A percentile compares a stretch with the other conserved stretches of the same genome.
phyloP scores from a whole-genome alignment of 768 basidiomycete species.

The Leccinum subtestaceum region DNA sequence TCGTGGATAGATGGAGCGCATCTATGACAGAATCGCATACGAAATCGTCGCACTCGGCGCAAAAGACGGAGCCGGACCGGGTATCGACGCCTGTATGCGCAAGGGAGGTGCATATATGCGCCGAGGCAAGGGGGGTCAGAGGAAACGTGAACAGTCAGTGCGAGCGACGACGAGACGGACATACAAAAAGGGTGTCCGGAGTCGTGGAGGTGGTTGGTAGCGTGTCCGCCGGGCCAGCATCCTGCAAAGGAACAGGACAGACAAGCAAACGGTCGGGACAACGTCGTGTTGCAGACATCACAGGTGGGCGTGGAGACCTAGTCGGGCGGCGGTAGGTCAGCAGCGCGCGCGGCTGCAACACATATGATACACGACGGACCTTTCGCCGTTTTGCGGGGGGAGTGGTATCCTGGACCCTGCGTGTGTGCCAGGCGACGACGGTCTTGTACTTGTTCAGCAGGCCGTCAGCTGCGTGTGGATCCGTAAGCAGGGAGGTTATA shows the following conservation, averaged over 20 bases:
- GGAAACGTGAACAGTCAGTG: background rate
- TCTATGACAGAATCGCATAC: slow-evolving; percentile 60
- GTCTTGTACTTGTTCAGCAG: slow-evolving; percentile 51
- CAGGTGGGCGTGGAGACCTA: slow-evolving; percentile 63
- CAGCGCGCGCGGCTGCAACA: background rate
- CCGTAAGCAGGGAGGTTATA: slow-evolving; percentile 37
- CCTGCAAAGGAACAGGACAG: slow-evolving; percentile 68
- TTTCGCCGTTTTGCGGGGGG: slow-evolving; percentile 62
- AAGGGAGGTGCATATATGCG: background rate
- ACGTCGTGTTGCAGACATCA: slow-evolving; percentile 50
- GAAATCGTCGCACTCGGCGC: slow-evolving; percentile 71
- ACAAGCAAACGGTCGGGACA: slow-evolving; percentile 69
- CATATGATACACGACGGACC: slow-evolving; percentile 37
- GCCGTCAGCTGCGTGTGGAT: slow-evolving; percentile 24
- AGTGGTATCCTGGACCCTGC: slow-evolving; percentile 43
- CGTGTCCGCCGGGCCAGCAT: slow-evolving; percentile 66
- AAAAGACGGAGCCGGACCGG: slow-evolving; percentile 72
- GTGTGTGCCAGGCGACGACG: slow-evolving; percentile 54
- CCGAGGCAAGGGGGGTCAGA: background rate
- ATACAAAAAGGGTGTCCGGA: slow-evolving; percentile 63
- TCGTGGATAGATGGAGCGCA: slow-evolving; percentile 40
- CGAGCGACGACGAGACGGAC: slow-evolving; percentile 27
- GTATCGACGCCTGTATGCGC: slow-evolving; percentile 62
- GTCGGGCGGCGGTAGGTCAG: background rate
- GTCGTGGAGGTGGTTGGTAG: slow-evolving; percentile 53